These are phyloP conservation scores for Pinus tabuliformis DNA, from an alignment of 75 land plant genomes.

Conservation along the genomic window DNA sequence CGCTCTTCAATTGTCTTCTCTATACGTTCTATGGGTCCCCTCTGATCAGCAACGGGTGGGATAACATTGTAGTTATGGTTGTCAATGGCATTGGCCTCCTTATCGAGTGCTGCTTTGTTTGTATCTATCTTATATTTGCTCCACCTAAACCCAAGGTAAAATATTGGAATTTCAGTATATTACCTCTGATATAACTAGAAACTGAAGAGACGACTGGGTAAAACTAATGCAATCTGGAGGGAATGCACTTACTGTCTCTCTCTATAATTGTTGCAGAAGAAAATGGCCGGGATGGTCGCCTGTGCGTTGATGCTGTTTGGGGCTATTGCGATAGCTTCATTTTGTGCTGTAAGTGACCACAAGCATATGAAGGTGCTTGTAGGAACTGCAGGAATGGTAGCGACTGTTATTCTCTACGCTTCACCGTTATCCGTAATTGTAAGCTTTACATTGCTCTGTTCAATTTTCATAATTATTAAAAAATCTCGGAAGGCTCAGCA, in stretches of 20 bases:
- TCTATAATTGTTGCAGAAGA: too few species aligned
- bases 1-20: slow-evolving; percentile 64
- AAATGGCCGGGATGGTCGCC: too few species aligned
- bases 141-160: neutral
- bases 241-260: too few species aligned
- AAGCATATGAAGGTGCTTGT: slow-evolving; percentile 37
- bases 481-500: too few species aligned
- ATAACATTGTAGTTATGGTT: slow-evolving; percentile 53
- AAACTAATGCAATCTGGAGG: too few species aligned
- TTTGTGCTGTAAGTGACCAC: slow-evolving; percentile 30
- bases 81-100: slow-evolving; percentile 54
- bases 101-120: slow-evolving; percentile 52
- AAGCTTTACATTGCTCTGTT: too few species aligned
- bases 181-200: too few species aligned
- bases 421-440: too few species aligned
- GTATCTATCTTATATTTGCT: slow-evolving; percentile 39
- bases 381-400: slow-evolving; percentile 34
- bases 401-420: slow-evolving; percentile 6
- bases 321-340: slow-evolving; percentile 19
- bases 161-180: too few species aligned
- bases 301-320: slow-evolving; percentile 19
- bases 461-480: too few species aligned
- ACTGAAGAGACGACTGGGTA: too few species aligned
- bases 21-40: slow-evolving; percentile 71
- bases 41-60: slow-evolving; percentile 47